Evolutionary conservation across 2,329 filamentous ascomycete genomes (phyloP).

Genomic region (Coniella lustricola): DNA sequence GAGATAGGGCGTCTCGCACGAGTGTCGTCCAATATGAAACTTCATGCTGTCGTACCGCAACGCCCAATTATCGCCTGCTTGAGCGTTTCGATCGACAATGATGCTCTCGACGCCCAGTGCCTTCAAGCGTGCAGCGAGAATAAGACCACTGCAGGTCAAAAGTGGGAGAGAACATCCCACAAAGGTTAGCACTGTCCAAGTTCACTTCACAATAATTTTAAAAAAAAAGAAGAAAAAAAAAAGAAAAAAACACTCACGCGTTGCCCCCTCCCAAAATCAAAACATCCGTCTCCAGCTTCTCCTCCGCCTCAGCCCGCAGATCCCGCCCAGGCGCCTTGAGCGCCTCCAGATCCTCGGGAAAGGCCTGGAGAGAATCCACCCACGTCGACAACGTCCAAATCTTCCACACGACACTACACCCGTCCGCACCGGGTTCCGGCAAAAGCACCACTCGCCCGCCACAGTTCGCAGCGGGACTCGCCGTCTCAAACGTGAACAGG

Average conservation of each 20-base stretch:
- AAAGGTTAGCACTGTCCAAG: too few relatives aligned
- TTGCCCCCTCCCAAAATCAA: conserved; percentile 29
- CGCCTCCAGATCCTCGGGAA: conserved; percentile 24
- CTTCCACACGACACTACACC: conserved; percentile 22
- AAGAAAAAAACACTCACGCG: conserved; percentile 29
- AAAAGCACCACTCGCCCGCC: conserved; percentile 27
- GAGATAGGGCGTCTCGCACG: conserved; percentile 30
- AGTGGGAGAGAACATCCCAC: too few relatives aligned
- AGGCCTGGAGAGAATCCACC: conserved; percentile 19
- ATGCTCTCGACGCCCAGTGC: conserved; percentile 28
- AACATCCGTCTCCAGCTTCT: conserved; percentile 25
- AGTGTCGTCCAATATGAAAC: conserved; percentile 33
- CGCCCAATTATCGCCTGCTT: conserved; percentile 33
- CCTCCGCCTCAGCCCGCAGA: conserved; percentile 5
- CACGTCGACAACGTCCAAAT: conserved; percentile 29
- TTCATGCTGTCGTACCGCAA: conserved; percentile 30
- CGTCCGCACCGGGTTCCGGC: conserved; percentile 12
- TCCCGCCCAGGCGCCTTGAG: conserved; percentile 19
- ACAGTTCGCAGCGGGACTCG: conserved; percentile 23
- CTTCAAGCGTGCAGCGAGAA: conserved; percentile 31
- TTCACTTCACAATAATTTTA: too few relatives aligned
- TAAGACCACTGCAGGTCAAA: conserved; percentile 21
- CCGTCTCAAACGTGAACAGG: conserved; percentile 26
- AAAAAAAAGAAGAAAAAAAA: conserved; percentile 16
- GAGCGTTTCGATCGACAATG: conserved; percentile 28